phyloP scores from a whole-genome alignment of 2,329 filamentous ascomycete genomes.

The Aspergillus japonicus region DNA sequence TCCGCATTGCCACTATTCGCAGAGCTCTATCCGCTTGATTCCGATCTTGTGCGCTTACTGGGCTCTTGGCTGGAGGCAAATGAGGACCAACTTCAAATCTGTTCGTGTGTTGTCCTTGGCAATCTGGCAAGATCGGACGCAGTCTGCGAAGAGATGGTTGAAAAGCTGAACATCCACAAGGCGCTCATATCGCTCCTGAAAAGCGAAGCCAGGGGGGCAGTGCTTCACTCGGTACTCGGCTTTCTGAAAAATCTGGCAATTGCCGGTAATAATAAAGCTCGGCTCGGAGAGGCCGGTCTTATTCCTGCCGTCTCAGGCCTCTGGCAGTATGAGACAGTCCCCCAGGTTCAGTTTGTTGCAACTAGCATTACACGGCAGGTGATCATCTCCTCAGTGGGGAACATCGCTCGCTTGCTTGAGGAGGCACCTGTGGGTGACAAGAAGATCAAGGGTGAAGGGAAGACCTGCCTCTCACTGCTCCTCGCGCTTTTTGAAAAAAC shows the following conservation, averaged over 20 bases:
- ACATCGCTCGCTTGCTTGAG: conserved; percentile 39
- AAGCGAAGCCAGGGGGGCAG: conserved; percentile 38
- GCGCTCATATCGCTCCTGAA: conserved; percentile 42
- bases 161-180: conserved; percentile 39
- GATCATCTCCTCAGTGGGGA: conserved; percentile 38
- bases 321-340: conserved; percentile 44
- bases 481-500: conserved; percentile 43
- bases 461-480: conserved; percentile 43
- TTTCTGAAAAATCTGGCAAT: conserved; percentile 51
- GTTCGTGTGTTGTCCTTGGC: conserved; percentile 49
- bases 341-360: conserved; percentile 46
- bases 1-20: conserved; percentile 40
- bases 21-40: conserved; percentile 40
- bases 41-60: conserved; percentile 36
- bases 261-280: conserved; percentile 40
- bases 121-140: conserved; percentile 48
- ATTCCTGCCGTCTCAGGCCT: conserved; percentile 40
- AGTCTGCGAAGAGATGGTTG: conserved; percentile 43
- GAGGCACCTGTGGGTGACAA: conserved; percentile 30
- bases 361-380: conserved; percentile 43
- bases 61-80: conserved; percentile 40
- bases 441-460: conserved; percentile 26
- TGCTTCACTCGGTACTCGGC: conserved; percentile 46
- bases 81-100: conserved; percentile 47
- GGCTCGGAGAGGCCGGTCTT: conserved; percentile 40